Evolutionary conservation across 352 stramenopile species (phyloP), one percentile per base, ranked within the genome.

Genomic region (Globisporangium perplexum): DNA sequence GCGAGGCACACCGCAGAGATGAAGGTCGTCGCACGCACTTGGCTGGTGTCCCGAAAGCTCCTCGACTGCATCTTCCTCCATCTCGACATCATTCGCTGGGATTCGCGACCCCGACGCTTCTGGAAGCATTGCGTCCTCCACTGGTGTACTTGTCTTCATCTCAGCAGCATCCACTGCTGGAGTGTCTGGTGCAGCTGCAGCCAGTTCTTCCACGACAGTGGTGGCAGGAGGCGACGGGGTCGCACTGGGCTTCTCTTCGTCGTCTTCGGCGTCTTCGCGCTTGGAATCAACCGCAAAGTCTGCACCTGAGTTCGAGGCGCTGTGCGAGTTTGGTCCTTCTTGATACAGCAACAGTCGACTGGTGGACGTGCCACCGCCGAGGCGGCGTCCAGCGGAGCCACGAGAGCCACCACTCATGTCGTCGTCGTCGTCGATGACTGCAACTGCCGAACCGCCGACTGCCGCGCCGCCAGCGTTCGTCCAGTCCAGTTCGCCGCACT

Each of bases 401-500:
- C 17, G 23, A n/a, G 36, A 55, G 15, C 20, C 30, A 20, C 38
- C 11, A 4, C 14, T 24, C 17, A 14, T 50, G 12, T 47, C 30
- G 33, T 63, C 53, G 17, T 65, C 41, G 20, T 77, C 57, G 1
- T 30, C 31, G n/a, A 68, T 48, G 35, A 49, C 60, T 1, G 51
- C 55, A 28, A 26, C 22, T 23, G 45, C 54, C 12, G 48, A 51
- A 1, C 76, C 68, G 6, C 77, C 80, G 5, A 84, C 64, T 12
- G 60, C 51, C 6, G 65, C 57, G 8, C 78, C 79, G 6, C 56
- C 39, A 5, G 62, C 64, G 44, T 76, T 69, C 14, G 72, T 87
- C 81, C 81, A 91, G 52, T 89, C 76, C 0, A 88, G 53, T n/a
- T 86, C 81, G 17, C 72, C 62, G 55, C 79, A 87, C 41, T 93